Evolutionary conservation across 2,329 filamentous ascomycete genomes (phyloP).

Genomic region (Teratosphaeria gauchensis): DNA sequence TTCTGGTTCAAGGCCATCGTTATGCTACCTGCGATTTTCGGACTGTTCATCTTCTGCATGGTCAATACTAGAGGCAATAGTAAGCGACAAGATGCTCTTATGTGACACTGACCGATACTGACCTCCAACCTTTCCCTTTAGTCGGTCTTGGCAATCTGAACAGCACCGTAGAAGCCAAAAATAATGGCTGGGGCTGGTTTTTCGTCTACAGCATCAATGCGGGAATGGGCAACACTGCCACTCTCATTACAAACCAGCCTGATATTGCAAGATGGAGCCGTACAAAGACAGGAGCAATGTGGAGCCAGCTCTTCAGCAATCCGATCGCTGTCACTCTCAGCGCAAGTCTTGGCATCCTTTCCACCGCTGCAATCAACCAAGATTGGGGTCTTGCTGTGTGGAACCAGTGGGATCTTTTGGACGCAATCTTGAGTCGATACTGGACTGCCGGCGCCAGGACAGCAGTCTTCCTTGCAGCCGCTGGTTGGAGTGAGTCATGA

Average conservation of each 20-base stretch:
- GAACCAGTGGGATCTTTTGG: constrained; percentile 24
- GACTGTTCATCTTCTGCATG: constrained; percentile 29
- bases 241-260: constrained; percentile 38
- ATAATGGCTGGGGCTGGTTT: constrained; percentile 28
- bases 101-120: too few relatives aligned
- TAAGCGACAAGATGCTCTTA: too few relatives aligned
- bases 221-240: constrained; percentile 30
- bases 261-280: constrained; percentile 34
- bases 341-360: constrained; percentile 36
- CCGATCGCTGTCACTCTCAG: constrained; percentile 34
- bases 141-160: constrained; percentile 32
- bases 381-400: constrained; percentile 28
- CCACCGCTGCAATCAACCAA: constrained; percentile 36
- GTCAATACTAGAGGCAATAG: constrained; percentile 23
- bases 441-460: constrained; percentile 27
- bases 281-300: constrained; percentile 31
- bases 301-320: constrained; percentile 34
- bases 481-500: constrained; percentile 8
- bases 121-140: too few relatives aligned
- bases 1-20: constrained; percentile 38
- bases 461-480: constrained; percentile 31
- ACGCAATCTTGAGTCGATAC: constrained; percentile 25
- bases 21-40: constrained; percentile 26
- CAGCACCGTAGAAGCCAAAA: constrained; percentile 30
- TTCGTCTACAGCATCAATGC: constrained; percentile 35